These are phyloP conservation scores for Spathaspora girioi DNA, from an alignment of 805 yeast genomes.

Conservation along the genomic window DNA sequence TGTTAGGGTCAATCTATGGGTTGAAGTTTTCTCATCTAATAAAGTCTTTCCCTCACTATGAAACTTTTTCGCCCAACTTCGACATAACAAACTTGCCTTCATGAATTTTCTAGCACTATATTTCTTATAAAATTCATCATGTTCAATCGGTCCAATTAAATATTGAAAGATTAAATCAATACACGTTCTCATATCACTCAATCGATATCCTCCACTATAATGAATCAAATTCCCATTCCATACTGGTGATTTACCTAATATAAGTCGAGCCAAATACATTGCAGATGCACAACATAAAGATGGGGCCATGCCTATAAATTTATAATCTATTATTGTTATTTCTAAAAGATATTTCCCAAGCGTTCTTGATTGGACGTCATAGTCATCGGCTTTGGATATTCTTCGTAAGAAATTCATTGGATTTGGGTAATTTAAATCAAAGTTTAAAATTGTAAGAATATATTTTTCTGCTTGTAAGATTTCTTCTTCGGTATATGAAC, in stretches of 20 bases:
- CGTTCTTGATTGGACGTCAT: constrained; percentile 79
- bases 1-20: constrained; percentile 13
- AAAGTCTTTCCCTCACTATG: constrained; percentile 42
- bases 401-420: constrained; percentile 88
- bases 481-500: constrained; percentile 76
- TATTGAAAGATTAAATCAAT: constrained; percentile 74
- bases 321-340: constrained; percentile 69
- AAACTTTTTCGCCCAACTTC: constrained; percentile 77
- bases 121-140: constrained; percentile 90
- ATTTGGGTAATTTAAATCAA: constrained; percentile 78
- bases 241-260: constrained; percentile 59
- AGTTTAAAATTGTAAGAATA: constrained; percentile 66
- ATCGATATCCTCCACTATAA: constrained; percentile 86
- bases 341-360: constrained; percentile 83
- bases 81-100: constrained; percentile 76
- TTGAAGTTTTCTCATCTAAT: constrained; percentile 22
- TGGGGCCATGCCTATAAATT: constrained; percentile 69
- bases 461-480: constrained; percentile 80
- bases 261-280: constrained; percentile 75
- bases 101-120: constrained; percentile 86
- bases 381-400: constrained; percentile 87
- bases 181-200: constrained; percentile 67
- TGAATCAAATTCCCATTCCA: constrained; percentile 89
- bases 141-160: constrained; percentile 73
- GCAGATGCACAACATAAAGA: constrained; percentile 84